These are phyloP conservation scores for Phaeosphaeria sp. DNA, from an alignment of 2,329 filamentous ascomycete species.

Conservation along the genomic window DNA sequence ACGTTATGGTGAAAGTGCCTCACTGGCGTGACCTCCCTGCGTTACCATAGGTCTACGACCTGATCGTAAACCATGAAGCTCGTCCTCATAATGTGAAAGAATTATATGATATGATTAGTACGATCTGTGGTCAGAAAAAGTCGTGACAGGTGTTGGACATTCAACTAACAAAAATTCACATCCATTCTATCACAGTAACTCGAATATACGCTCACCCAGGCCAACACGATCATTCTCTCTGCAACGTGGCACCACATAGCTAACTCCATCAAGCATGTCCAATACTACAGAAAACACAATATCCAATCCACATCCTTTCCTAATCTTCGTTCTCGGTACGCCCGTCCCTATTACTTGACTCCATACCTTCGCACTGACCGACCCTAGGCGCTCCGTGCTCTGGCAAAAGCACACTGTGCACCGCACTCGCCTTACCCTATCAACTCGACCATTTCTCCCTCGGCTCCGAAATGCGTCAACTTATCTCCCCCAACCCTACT, in stretches of 20 bases:
- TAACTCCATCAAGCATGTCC: not conserved
- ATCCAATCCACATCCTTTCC: not conserved
- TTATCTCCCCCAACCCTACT: constrained; percentile 6
- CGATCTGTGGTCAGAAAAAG: too few relatives aligned
- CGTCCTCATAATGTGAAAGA: too few relatives aligned
- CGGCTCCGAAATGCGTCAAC: constrained; percentile 14
- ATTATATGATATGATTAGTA: too few relatives aligned
- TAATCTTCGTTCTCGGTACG: constrained; percentile 13
- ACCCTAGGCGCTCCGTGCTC: constrained; percentile 13
- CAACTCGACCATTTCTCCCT: constrained; percentile 16
- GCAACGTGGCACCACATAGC: not conserved
- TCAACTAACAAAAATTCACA: not conserved
- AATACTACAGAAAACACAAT: not conserved
- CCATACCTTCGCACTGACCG: not conserved
- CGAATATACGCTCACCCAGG: not conserved
- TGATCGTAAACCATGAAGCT: too few relatives aligned
- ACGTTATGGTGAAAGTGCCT: not conserved
- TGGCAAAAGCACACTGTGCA: constrained; percentile 18
- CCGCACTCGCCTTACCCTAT: constrained; percentile 6
- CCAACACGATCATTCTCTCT: not conserved
- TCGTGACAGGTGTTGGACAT: not conserved
- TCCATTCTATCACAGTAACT: not conserved
- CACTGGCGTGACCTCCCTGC: too few relatives aligned
- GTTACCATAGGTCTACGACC: too few relatives aligned
- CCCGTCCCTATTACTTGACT: too few relatives aligned